phyloP scores from a whole-genome alignment of 1,139 yeast species.

The Geotrichum fermentans region DNA sequence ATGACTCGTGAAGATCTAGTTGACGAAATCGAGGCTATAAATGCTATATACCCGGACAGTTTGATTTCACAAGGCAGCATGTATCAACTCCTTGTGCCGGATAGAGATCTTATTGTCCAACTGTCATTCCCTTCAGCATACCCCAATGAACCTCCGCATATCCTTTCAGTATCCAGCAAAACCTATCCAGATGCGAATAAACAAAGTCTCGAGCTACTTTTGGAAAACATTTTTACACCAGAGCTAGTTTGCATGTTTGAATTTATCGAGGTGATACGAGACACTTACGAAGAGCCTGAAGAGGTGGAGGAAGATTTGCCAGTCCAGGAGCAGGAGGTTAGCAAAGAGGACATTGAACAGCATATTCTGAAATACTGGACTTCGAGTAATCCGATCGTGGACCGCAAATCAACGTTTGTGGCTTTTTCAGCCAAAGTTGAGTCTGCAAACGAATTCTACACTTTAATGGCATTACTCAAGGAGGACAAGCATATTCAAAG shows the following conservation, averaged over 20 bases:
- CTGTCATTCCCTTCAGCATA: conserved; percentile 65
- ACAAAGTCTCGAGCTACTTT: conserved; percentile 43
- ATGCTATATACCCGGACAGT: conserved; percentile 79
- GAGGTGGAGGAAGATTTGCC: conserved; percentile 25
- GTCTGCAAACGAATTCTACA: conserved; percentile 61
- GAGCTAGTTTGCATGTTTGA: conserved; percentile 82
- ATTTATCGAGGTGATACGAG: conserved; percentile 61
- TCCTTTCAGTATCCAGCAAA: conserved; percentile 36
- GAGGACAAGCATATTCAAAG: conserved; percentile 61
- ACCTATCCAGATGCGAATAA: conserved; percentile 42
- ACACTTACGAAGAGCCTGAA: conserved; percentile 22
- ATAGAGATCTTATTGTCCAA: conserved; percentile 53
- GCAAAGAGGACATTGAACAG: conserved; percentile 27
- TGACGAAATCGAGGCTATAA: conserved; percentile 81
- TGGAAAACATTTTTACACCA: conserved; percentile 46
- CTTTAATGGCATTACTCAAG: conserved; percentile 48
- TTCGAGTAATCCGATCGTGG: conserved; percentile 68
- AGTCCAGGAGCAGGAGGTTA: conserved; percentile 22
- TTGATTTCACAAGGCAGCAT: conserved; percentile 42
- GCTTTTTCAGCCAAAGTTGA: conserved; percentile 59
- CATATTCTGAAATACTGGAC: conserved; percentile 67
- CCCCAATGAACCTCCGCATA: conserved; percentile 56
- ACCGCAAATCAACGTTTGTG: conserved; percentile 80
- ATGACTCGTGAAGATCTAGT: conserved; percentile 42
- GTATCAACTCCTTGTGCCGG: conserved; percentile 59